A percentile compares a stretch with the other conserved stretches of the same genome.
Evolutionary conservation across 345 rosid genomes (phyloP).

Genomic region (Brassica nigra): DNA sequence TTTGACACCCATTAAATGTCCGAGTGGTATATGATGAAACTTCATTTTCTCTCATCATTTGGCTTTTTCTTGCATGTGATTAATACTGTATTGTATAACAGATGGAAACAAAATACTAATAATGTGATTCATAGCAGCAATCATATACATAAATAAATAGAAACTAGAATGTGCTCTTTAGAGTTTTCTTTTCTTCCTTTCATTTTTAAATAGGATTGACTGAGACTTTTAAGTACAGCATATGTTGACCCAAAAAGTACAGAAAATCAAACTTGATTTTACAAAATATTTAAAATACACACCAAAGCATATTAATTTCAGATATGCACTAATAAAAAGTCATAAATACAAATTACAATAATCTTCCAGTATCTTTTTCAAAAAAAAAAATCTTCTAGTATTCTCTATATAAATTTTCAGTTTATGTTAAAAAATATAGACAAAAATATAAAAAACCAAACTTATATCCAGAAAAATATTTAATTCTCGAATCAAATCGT

Average conservation of each 20-base stretch:
- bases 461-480: not conserved
- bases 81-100: slow-evolving; percentile 15
- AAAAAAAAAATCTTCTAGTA: too few relatives aligned
- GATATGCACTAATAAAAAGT: not conserved
- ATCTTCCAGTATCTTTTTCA: not conserved
- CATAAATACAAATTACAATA: not conserved
- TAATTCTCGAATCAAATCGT: not conserved
- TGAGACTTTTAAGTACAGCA: slow-evolving; percentile 1
- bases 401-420: not conserved
- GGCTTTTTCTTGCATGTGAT: slow-evolving; percentile 37
- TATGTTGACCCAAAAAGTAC: not conserved
- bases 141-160: not conserved
- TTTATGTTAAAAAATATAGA: not conserved
- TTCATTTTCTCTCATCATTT: slow-evolving; percentile 16
- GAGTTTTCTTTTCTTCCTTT: not conserved
- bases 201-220: not conserved
- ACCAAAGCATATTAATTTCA: not conserved
- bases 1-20: slow-evolving; percentile 25
- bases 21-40: slow-evolving; percentile 23
- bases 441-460: not conserved
- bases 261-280: not conserved
- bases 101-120: slow-evolving; percentile 25
- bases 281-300: not conserved
- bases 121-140: not conserved
- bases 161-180: not conserved